phyloP scores from a whole-genome alignment of 2,329 filamentous ascomycete species.

The Exophiala sp. region DNA sequence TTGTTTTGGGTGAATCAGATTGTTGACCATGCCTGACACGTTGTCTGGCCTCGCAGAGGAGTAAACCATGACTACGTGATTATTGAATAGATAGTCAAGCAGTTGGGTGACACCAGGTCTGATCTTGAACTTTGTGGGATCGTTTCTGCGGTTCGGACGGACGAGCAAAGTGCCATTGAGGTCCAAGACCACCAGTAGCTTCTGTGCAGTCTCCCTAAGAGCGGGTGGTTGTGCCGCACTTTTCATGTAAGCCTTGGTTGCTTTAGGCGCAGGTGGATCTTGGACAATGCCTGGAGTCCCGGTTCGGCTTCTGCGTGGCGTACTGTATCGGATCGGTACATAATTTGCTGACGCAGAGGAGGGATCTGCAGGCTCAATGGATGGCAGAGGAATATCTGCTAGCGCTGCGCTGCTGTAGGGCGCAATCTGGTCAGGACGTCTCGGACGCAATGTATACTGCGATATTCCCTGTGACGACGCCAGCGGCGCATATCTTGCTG shows the following conservation, averaged over 20 bases:
- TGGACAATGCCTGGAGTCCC: constrained; percentile 2
- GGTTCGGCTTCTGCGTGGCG: not conserved
- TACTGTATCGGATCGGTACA: constrained; percentile 3
- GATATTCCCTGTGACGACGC: not conserved
- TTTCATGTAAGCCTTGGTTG: constrained; percentile 59
- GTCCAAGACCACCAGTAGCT: constrained; percentile 80
- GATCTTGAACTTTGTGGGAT: constrained; percentile 55
- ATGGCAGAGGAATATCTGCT: constrained; percentile 13
- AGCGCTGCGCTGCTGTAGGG: constrained; percentile 7
- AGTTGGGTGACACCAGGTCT: constrained; percentile 69
- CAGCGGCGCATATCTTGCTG: not conserved
- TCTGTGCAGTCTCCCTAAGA: constrained; percentile 48
- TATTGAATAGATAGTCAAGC: constrained; percentile 67
- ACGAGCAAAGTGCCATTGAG: constrained; percentile 87
- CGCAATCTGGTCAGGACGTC: constrained; percentile 11
- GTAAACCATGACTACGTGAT: constrained; percentile 83
- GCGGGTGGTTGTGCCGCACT: constrained; percentile 48
- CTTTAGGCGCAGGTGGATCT: constrained; percentile 50
- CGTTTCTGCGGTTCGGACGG: constrained; percentile 54
- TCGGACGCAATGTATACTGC: constrained; percentile 13
- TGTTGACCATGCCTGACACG: constrained; percentile 63
- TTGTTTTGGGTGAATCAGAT: constrained; percentile 58
- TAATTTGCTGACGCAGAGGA: not conserved
- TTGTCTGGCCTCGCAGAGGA: constrained; percentile 77
- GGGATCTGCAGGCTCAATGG: constrained; percentile 5